Evolutionary conservation across 2,329 filamentous ascomycete species (phyloP), one percentile per base, ranked within the genome.

Genomic region (Zymoseptoria crescenta): DNA sequence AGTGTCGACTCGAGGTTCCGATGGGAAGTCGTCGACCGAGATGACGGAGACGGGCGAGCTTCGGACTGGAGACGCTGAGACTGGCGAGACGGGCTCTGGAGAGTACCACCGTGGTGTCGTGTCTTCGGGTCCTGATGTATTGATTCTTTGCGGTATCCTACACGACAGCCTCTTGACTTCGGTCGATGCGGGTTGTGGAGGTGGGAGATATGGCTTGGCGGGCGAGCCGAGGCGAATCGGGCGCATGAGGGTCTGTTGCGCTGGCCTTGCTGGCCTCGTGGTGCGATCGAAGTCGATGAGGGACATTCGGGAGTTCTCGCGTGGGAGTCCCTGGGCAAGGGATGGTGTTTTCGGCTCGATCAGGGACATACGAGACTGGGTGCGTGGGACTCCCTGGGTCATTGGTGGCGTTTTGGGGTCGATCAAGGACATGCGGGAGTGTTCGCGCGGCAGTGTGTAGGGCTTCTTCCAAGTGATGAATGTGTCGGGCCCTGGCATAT

Each of bases 161-260:
- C 35, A 45, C n/a, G 35, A 45, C 5, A 45, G 35, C 35, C 35
- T 45, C 35, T 45, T 45, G 9, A 45, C 35, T n/a, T 45, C 10
- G 10, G 35, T 45, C 3, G 35, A 16, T 10, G 35, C 9, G 9
- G 35, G 35, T n/a, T n/a, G 65, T 19, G 55, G 57, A 1, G 67
- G 64, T 49, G 67, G 67, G 8, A 66, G 52, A 53, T 61, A 65
- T 10, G 57, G 52, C 52, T 64, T 64, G 7, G 64, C 69, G 66
- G 62, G 75, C 70, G 56, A 68, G 8, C 66, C 68, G 7, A 59
- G 63, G 27, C 63, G 60, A 27, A 70, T 66, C 3, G 68, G 67
- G 10, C 62, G 56, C 54, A 70, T 61, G 27, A 70, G 59, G 10
- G 64, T 59, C 49, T 63, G 64, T 16, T 62, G 60, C 5, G 56